Percentiles rank a stretch among this genome's conserved stretches.
These are phyloP conservation scores for Cucurbitaria berberidis DNA, from an alignment of 2,329 filamentous ascomycete species.

Conservation along the genomic window DNA sequence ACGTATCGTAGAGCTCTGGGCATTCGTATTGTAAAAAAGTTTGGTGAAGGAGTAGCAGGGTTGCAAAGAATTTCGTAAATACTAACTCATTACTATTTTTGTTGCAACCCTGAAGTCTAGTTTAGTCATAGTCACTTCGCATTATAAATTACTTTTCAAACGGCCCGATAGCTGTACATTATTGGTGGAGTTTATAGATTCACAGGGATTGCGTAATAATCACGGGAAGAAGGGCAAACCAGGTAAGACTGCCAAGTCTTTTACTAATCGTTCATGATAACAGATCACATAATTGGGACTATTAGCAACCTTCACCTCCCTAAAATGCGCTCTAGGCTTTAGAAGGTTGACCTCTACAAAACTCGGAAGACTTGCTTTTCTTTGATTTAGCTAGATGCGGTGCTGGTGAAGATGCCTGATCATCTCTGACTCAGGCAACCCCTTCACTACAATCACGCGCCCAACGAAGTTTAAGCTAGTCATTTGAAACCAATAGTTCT, in stretches of 20 bases:
- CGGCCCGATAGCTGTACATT: no score
- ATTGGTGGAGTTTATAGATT: no score
- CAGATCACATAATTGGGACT: neutral
- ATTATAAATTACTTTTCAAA: no score
- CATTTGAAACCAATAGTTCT: neutral
- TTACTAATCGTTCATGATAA: no score
- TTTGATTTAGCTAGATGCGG: neutral
- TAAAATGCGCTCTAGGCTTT: neutral
- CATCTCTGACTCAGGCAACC: neutral
- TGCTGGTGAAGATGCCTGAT: neutral
- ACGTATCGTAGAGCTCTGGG: no score
- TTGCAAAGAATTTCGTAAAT: no score
- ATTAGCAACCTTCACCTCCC: neutral
- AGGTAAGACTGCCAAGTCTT: neutral
- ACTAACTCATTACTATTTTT: no score
- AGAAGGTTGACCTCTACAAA: neutral
- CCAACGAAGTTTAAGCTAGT: neutral
- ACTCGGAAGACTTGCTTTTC: neutral
- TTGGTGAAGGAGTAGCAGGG: no score
- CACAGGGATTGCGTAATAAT: no score
- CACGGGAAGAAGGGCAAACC: neutral
- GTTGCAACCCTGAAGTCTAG: no score
- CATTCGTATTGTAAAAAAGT: no score
- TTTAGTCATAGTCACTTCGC: no score
- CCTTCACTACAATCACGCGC: neutral